Evolutionary conservation across 305 asterid species (phyloP), one percentile per base, ranked within the genome.

Genomic region (Fraxinus floribunda): DNA sequence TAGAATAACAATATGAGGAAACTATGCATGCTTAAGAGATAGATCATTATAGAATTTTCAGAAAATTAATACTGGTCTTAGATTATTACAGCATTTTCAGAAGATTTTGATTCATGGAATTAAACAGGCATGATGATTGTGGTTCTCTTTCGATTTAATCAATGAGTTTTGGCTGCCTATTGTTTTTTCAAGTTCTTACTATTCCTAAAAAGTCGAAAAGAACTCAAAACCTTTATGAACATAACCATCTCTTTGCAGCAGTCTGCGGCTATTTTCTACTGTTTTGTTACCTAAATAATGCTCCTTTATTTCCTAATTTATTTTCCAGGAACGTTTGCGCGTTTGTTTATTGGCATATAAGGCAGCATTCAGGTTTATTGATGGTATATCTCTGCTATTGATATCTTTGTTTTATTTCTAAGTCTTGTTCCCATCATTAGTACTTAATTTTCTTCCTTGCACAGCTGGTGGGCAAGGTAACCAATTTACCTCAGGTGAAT

Each of bases 361-460:
- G 81, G 99, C 98, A 72, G 98, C 98, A 78, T 93, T 96, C 90
- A 92, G 89, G 88, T 96, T 96, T 84, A 88, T 91, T 30, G 88
- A 93, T n/a, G 99, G 98, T 96, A 90, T 72, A 75, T 79, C 81
- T 87, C 84, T 81, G 26, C 76, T 81, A 70, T 78, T 35, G 38
- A 29, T 70, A 9, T 84, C 29, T 36, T 60, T 29, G 57, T 77
- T 75, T 68, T 64, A 71, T 84, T 80, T 80, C 34, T 62, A 11
- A 20, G 64, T 46, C 36, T 66, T 10, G 16, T 66, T 22, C 30
- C 30, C 73, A 9, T 22, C 73, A 66, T 66, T 26, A 66, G 73
- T 0, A 78, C 81, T 57, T 44, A 72, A 78, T 18, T 80, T 79
- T 83, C 62, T 76, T 66, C 30, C 34, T 57, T 83, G 76, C 75